These are phyloP conservation scores for Salix suchowensis DNA, from an alignment of 345 rosid species.

Conservation along the genomic window DNA sequence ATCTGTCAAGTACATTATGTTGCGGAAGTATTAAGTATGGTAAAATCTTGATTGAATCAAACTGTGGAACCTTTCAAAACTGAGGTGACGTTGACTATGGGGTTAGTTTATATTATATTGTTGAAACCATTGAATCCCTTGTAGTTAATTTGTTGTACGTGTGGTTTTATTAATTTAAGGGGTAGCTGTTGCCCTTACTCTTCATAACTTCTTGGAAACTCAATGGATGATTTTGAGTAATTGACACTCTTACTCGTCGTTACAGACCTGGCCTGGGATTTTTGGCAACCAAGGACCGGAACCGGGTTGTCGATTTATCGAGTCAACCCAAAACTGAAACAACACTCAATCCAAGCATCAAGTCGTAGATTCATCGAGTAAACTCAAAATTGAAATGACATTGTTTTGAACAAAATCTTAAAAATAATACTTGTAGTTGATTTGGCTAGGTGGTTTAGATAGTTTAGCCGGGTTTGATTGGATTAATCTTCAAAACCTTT, in stretches of 20 bases:
- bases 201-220: conserved; percentile 12
- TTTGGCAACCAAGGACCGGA: too few species aligned
- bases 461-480: too few species aligned
- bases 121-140: conserved; percentile 7
- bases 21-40: background rate
- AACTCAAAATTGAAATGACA: too few species aligned
- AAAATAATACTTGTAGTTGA: too few species aligned
- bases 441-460: too few species aligned
- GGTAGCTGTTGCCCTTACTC: conserved; percentile 24
- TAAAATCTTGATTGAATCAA: background rate
- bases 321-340: too few species aligned
- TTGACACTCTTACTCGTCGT: background rate
- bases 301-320: too few species aligned
- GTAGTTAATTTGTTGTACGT: background rate
- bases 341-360: too few species aligned
- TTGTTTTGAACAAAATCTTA: too few species aligned
- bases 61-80: background rate
- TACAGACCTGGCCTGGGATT: too few species aligned
- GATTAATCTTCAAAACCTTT: too few species aligned
- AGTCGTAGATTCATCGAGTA: too few species aligned
- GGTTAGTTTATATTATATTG: conserved; percentile 7
- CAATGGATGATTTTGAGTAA: conserved; percentile 2
- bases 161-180: background rate
- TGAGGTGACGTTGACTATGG: background rate
- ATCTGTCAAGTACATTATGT: background rate